A percentile compares a stretch with the other conserved stretches of the same genome.
Evolutionary conservation across 441 rosid genomes (phyloP).

Genomic region (Pelargonium australe): DNA sequence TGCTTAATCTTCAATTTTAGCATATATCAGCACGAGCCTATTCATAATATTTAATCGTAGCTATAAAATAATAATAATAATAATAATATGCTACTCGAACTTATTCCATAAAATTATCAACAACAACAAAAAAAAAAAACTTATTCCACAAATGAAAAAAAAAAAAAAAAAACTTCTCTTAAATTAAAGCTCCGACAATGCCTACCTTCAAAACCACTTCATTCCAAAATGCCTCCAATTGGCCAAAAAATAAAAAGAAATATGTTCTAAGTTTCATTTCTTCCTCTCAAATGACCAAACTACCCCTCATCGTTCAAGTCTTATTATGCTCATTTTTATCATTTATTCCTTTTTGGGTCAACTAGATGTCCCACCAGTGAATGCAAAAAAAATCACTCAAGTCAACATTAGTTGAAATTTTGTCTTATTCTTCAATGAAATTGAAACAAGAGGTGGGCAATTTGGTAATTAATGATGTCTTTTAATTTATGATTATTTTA

Average conservation of each 20-base stretch:
- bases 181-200: conserved; percentile 7
- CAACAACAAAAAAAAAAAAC: too few relatives aligned
- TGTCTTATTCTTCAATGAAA: neutral
- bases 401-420: too few relatives aligned
- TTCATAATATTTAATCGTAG: neutral
- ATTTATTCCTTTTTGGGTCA: too few relatives aligned
- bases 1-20: too few relatives aligned
- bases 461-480: neutral
- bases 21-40: neutral
- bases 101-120: too few relatives aligned
- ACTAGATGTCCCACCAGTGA: neutral
- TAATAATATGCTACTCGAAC: too few relatives aligned
- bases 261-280: conserved; percentile 1
- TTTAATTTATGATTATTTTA: neutral
- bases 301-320: neutral
- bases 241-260: neutral
- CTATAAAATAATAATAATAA: too few relatives aligned
- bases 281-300: neutral
- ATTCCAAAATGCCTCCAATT: conserved; percentile 27
- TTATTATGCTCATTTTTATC: neutral
- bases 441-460: neutral
- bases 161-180: neutral
- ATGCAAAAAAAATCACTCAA: neutral
- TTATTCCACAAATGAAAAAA: too few relatives aligned
- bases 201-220: conserved; percentile 26